These are phyloP conservation scores for Pythium dissimile DNA, from an alignment of 352 stramenopile species.

Conservation along the genomic window DNA sequence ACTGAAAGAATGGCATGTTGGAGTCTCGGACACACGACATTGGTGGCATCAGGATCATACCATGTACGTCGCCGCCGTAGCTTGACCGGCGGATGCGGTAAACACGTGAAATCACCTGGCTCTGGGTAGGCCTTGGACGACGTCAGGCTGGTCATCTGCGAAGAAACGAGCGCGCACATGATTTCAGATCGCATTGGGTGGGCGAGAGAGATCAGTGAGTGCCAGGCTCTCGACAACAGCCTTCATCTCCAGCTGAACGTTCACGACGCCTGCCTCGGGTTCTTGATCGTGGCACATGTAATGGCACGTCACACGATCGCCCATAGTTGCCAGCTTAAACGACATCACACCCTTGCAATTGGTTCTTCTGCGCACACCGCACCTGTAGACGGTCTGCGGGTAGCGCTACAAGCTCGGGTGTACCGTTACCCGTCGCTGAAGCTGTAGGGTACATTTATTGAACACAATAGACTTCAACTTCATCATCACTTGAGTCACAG, in stretches of 20 bases:
- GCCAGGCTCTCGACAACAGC: background rate
- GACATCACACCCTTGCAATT: background rate
- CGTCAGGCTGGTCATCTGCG: background rate
- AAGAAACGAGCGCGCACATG: background rate
- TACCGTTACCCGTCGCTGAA: too few species aligned
- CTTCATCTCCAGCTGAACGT: background rate
- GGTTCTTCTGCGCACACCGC: background rate
- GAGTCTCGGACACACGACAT: background rate
- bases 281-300: background rate
- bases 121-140: slow-evolving; percentile 12
- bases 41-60: slow-evolving; percentile 11
- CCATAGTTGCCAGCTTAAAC: background rate
- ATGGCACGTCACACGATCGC: background rate
- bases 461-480: too few species aligned
- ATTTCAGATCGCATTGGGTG: background rate
- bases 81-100: slow-evolving; percentile 7
- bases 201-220: background rate
- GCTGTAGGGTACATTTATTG: too few species aligned
- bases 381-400: background rate
- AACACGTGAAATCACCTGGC: slow-evolving; percentile 9
- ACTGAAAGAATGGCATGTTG: slow-evolving; percentile 2
- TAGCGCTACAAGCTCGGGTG: too few species aligned
- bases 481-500: too few species aligned
- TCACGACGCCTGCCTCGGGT: background rate
- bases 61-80: slow-evolving; percentile 14